A percentile compares a stretch with the other conserved stretches of the same genome.
Conservation (phyloP, 495 filamentous ascomycete genomes). For the Aspergillus sclerotiicarbonarius region DNA sequence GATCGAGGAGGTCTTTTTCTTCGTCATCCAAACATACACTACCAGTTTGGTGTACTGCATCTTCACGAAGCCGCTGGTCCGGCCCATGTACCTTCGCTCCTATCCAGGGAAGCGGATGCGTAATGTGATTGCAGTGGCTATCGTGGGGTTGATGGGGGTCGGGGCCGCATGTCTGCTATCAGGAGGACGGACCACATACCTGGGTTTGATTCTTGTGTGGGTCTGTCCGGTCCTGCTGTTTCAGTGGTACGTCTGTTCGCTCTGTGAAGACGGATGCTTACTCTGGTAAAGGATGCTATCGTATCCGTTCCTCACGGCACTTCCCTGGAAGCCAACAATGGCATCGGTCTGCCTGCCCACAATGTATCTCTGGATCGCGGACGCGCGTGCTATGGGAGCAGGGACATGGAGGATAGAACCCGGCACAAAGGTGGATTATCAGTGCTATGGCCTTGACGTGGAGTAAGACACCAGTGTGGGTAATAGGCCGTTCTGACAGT, state of each 20-base stretch:
- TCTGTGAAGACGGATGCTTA: background rate
- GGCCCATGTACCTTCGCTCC: slow-evolving; percentile 50
- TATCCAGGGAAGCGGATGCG: slow-evolving; percentile 6
- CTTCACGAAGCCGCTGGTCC: slow-evolving; percentile 59
- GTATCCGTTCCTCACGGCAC: slow-evolving; percentile 45
- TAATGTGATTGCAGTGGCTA: background rate
- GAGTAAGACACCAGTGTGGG: slow-evolving; percentile 44
- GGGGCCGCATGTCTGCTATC: slow-evolving; percentile 3
- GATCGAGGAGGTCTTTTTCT: slow-evolving; percentile 69
- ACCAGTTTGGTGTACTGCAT: slow-evolving; percentile 64
- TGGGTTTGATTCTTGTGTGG: slow-evolving; percentile 67
- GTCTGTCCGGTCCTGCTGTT: slow-evolving; percentile 58
- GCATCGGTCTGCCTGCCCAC: slow-evolving; percentile 60
- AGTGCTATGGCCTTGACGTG: slow-evolving; percentile 59
- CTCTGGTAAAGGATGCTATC: slow-evolving; percentile 1
- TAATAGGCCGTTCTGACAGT: background rate
- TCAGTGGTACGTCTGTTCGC: slow-evolving; percentile 52
- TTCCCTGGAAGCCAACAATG: slow-evolving; percentile 51
- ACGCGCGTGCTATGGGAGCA: slow-evolving; percentile 56
- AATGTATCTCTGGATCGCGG: slow-evolving; percentile 64
- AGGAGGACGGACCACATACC: slow-evolving; percentile 52
- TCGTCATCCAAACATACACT: slow-evolving; percentile 71
- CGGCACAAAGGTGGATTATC: slow-evolving; percentile 57
- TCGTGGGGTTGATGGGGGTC: background rate
- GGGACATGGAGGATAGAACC: slow-evolving; percentile 66